These are phyloP conservation scores for Curvularia spicifera DNA, from an alignment of 2,329 filamentous ascomycete species.

Conservation along the genomic window DNA sequence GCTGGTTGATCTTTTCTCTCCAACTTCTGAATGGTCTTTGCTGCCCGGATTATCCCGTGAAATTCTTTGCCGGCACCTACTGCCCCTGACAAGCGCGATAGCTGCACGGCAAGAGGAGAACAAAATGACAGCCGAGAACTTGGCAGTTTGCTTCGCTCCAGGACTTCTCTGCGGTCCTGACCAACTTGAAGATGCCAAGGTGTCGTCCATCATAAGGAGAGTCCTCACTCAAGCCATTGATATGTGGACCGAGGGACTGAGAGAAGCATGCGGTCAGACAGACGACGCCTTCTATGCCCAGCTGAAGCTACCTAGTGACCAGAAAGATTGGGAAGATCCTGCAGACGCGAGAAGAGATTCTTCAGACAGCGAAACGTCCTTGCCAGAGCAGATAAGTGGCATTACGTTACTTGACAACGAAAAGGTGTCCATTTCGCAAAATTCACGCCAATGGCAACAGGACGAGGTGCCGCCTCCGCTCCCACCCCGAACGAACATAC, in stretches of 20 bases:
- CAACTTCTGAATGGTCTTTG: constrained; percentile 55
- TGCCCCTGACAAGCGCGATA: constrained; percentile 59
- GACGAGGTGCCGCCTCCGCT: constrained; percentile 43
- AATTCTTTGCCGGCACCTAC: constrained; percentile 58
- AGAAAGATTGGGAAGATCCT: constrained; percentile 58
- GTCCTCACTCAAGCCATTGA: constrained; percentile 58
- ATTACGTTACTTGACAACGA: constrained; percentile 55
- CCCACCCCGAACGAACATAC: constrained; percentile 45
- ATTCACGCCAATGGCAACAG: constrained; percentile 20
- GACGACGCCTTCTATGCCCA: constrained; percentile 48
- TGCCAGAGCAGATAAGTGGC: constrained; percentile 50
- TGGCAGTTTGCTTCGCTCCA: constrained; percentile 62
- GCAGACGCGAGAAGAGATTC: constrained; percentile 42
- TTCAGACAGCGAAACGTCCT: constrained; percentile 31
- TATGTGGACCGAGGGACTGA: constrained; percentile 53
- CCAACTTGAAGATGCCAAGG: constrained; percentile 62
- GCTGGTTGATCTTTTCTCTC: constrained; percentile 55
- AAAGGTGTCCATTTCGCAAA: constrained; percentile 23
- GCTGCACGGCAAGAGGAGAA: constrained; percentile 56
- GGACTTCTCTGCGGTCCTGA: constrained; percentile 60
- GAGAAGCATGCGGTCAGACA: constrained; percentile 52
- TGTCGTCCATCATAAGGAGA: constrained; percentile 58
- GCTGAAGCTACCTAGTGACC: constrained; percentile 49
- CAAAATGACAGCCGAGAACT: constrained; percentile 62
- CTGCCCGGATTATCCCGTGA: constrained; percentile 55